phyloP scores from a whole-genome alignment of 1,284 basidiomycete species.

The Termitomyces sp. region DNA sequence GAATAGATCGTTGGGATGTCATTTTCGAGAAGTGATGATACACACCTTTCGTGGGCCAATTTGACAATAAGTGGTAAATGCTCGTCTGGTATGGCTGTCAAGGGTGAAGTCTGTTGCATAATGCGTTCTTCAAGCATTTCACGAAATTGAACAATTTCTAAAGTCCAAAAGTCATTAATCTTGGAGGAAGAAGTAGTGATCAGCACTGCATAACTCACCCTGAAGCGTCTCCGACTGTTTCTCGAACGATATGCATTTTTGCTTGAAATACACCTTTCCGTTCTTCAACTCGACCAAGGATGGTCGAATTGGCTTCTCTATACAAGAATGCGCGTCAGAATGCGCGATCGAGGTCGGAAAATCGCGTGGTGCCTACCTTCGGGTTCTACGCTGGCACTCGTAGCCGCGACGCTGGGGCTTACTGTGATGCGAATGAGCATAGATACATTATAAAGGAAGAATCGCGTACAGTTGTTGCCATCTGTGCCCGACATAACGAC shows the following conservation, averaged over 20 bases:
- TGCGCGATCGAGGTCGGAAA: background rate
- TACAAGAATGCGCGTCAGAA: slow-evolving; percentile 24
- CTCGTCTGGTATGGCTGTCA: slow-evolving; percentile 58
- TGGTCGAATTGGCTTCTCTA: slow-evolving; percentile 36
- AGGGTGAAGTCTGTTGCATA: slow-evolving; percentile 38
- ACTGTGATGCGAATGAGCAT: background rate
- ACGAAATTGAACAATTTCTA: slow-evolving; percentile 72
- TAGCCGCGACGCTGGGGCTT: background rate
- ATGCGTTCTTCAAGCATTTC: slow-evolving; percentile 57
- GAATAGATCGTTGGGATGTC: background rate
- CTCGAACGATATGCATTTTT: slow-evolving; percentile 72
- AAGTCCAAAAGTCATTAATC: background rate
- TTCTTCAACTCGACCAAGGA: slow-evolving; percentile 62
- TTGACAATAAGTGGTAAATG: slow-evolving; percentile 74
- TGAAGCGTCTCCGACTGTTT: slow-evolving; percentile 78
- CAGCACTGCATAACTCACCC: slow-evolving; percentile 43
- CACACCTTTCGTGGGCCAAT: slow-evolving; percentile 75
- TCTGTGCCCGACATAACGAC: slow-evolving; percentile 34
- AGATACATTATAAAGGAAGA: background rate
- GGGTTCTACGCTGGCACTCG: slow-evolving; percentile 14
- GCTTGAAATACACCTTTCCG: slow-evolving; percentile 73
- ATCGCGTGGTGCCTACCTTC: slow-evolving; percentile 31
- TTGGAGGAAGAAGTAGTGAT: background rate
- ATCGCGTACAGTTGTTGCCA: slow-evolving; percentile 31
- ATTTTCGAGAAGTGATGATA: slow-evolving; percentile 1